Evolutionary conservation across 192 early-diverging fungal genomes (phyloP), one percentile per base, ranked within the genome.

Genomic region (Physocladia obscura): DNA sequence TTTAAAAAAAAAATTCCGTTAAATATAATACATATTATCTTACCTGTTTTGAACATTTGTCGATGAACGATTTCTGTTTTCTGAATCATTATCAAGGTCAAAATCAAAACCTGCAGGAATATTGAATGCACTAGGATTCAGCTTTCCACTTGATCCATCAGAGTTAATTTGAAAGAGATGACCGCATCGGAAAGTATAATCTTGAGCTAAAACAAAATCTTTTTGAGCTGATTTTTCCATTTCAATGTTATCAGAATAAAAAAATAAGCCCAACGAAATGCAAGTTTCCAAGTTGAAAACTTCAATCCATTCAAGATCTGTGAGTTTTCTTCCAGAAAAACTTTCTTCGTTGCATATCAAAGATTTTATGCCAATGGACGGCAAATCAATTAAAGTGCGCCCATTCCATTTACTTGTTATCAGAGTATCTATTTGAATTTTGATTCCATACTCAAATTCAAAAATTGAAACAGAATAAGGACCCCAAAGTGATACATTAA

Each of bases 401-500:
- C 75, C 76, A 21, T 60, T 76, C 69, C 87, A 90, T 35, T 80
- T 77, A 13, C 74, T 75, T 40, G 84, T 88, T 49, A 89, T 75
- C 0, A 90, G 67, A 50, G 87, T 84, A 50, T 92, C 90, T 62
- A 81, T 81, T 49, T 91, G 84, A 2, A 90, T 44, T 13, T 75
- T 74, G n/a, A 91, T 57, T 0, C 91, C 91, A 4, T 88, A 29
- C 6, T 13, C 72, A 1, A 91, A 67, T 17, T 78, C 61, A 5
- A 90, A 71, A 31, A 84, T 77, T 19, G 81, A 77, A 1, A 77
- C 77, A 49, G 76, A 75, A 47, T 79, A 79, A 5, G 60, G 50
- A 17, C 85, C 83, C 87, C 86, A 85, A 1, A 91, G 67, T 15
- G 77, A 82, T 2, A 92, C 57, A 60, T 89, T 80, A 17, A 90